Percentiles rank a stretch among this genome's conserved stretches.
phyloP scores from a whole-genome alignment of 2,329 filamentous ascomycete genomes.

The Simplicillium aogashimaense region DNA sequence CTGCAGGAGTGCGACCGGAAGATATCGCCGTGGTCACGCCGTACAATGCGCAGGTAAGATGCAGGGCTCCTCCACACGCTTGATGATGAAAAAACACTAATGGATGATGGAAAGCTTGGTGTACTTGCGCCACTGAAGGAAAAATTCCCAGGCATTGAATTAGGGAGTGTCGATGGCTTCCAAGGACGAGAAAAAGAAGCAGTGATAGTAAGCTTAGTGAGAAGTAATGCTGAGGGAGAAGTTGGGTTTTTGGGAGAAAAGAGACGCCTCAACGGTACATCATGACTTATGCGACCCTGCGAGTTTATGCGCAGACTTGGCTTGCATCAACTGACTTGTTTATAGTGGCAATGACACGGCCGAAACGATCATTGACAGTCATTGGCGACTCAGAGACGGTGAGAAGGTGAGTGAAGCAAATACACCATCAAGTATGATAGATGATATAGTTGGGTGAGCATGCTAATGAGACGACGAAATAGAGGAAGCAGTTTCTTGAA shows the following conservation, averaged over 20 bases:
- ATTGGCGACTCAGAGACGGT: slow-evolving; percentile 94
- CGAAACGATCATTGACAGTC: slow-evolving; percentile 80
- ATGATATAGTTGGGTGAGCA: slow-evolving; percentile 3
- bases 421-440: slow-evolving; percentile 8
- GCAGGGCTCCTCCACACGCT: neutral
- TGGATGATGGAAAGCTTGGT: slow-evolving; percentile 46
- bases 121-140: slow-evolving; percentile 74
- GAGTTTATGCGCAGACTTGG: neutral
- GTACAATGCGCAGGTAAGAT: slow-evolving; percentile 77
- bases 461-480: slow-evolving; percentile 8
- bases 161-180: slow-evolving; percentile 96
- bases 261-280: slow-evolving; percentile 79
- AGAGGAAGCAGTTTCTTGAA: slow-evolving; percentile 82
- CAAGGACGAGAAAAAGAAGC: slow-evolving; percentile 97
- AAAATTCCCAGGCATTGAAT: slow-evolving; percentile 71
- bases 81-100: slow-evolving; percentile 1
- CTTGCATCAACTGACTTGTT: slow-evolving; percentile 3
- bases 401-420: slow-evolving; percentile 54
- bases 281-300: slow-evolving; percentile 3
- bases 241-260: slow-evolving; percentile 92
- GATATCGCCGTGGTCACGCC: slow-evolving; percentile 93
- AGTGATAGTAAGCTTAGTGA: slow-evolving; percentile 84
- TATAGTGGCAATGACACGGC: slow-evolving; percentile 97
- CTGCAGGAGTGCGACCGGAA: slow-evolving; percentile 66
- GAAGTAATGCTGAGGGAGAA: slow-evolving; percentile 78